Conservation (phyloP, 2,329 filamentous ascomycete genomes). For the Oidium heveae region DNA sequence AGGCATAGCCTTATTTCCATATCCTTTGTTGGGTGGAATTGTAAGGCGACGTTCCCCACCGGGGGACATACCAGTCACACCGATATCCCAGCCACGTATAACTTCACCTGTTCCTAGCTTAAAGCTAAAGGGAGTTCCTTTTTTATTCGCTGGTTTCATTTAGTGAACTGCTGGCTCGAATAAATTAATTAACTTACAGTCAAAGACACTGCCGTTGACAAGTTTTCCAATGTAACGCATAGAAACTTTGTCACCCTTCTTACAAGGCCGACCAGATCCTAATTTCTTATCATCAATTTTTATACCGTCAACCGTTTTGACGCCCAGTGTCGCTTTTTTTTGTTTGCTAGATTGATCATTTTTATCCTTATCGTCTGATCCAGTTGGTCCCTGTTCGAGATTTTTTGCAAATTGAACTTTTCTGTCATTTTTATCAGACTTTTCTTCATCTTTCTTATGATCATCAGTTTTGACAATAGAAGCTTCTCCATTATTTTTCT, state of each 20-base stretch:
- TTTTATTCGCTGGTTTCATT: slow-evolving; percentile 59
- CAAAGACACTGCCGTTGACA: slow-evolving; percentile 81
- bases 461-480: slow-evolving; percentile 31
- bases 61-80: slow-evolving; percentile 72
- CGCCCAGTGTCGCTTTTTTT: slow-evolving; percentile 29
- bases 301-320: slow-evolving; percentile 68
- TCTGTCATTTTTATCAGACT: slow-evolving; percentile 44
- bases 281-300: slow-evolving; percentile 89
- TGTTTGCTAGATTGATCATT: slow-evolving; percentile 25
- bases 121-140: slow-evolving; percentile 91
- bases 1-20: slow-evolving; percentile 60
- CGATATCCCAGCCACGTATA: slow-evolving; percentile 97
- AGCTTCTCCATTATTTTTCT: slow-evolving; percentile 93
- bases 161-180: not conserved
- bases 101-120: slow-evolving; percentile 86
- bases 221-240: slow-evolving; percentile 99
- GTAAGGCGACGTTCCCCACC: slow-evolving; percentile 84
- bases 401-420: slow-evolving; percentile 99
- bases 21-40: slow-evolving; percentile 68
- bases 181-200: slow-evolving; percentile 32
- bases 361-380: slow-evolving; percentile 27
- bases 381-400: slow-evolving; percentile 85
- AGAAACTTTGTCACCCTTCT: slow-evolving; percentile 72
- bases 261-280: slow-evolving; percentile 60
- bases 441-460: slow-evolving; percentile 29